phyloP scores from a whole-genome alignment of 208 protist species.

The Leishmania gerbilli region DNA sequence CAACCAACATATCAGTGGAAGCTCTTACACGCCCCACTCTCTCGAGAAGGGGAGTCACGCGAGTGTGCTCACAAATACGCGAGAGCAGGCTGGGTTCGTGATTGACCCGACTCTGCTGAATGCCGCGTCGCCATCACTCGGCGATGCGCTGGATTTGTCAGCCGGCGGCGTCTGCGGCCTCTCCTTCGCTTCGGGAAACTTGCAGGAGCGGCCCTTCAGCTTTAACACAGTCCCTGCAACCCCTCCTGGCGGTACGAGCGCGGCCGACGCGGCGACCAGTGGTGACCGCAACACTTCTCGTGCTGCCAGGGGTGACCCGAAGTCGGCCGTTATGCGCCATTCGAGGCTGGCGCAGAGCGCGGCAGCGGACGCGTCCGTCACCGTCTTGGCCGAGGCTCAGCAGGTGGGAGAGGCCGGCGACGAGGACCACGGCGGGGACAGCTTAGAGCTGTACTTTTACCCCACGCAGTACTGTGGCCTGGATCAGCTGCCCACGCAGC shows the following conservation, averaged over 20 bases:
- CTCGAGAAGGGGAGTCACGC: not conserved
- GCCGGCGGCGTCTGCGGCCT: not conserved
- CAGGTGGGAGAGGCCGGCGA: not conserved
- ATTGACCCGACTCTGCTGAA: slow-evolving; percentile 27
- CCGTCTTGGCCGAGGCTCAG: not conserved
- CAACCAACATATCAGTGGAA: slow-evolving; percentile 38
- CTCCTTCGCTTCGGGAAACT: not conserved
- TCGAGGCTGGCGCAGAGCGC: not conserved
- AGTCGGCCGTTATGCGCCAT: not conserved
- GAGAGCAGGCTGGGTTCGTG: slow-evolving; percentile 21
- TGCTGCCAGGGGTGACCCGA: not conserved
- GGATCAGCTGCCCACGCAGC: slow-evolving; percentile 47
- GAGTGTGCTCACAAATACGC: not conserved
- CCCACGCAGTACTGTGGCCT: slow-evolving; percentile 78
- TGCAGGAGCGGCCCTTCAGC: not conserved
- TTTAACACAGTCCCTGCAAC: not conserved
- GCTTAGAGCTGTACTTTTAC: slow-evolving; percentile 47
- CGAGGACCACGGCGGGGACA: slow-evolving; percentile 13
- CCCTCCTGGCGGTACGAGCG: not conserved
- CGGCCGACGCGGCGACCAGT: not conserved
- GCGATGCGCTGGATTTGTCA: not conserved
- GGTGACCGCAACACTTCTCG: not conserved
- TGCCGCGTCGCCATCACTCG: not conserved
- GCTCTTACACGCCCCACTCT: not conserved
- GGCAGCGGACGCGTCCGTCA: not conserved